A percentile compares a stretch with the other conserved stretches of the same genome.
Conservation (phyloP, 129 eudicot species). For the Centella asiatica region DNA sequence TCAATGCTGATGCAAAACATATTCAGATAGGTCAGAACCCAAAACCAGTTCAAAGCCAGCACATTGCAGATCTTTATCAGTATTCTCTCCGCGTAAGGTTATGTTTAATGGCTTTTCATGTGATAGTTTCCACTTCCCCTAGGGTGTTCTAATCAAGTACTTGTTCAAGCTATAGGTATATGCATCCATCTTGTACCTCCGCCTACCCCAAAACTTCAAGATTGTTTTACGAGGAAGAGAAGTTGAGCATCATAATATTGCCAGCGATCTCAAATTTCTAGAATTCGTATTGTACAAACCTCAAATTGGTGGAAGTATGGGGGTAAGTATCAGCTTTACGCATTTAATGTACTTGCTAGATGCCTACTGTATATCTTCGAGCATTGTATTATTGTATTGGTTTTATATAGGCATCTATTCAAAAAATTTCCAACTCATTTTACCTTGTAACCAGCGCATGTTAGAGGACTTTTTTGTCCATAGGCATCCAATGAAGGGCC, state of each 20-base stretch:
- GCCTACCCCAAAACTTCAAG: conserved; percentile 50
- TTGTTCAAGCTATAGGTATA: conserved; percentile 47
- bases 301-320: conserved; percentile 39
- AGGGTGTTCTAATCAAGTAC: conserved; percentile 1
- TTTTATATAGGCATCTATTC: neutral
- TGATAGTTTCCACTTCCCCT: neutral
- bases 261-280: conserved; percentile 65
- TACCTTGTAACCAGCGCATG: no score
- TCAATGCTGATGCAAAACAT: conserved; percentile 26
- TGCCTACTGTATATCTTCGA: neutral
- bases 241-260: conserved; percentile 58
- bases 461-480: no score
- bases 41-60: conserved; percentile 37
- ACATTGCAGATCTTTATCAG: conserved; percentile 56
- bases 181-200: conserved; percentile 69
- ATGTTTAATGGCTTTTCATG: neutral
- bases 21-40: conserved; percentile 22
- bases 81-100: conserved; percentile 82
- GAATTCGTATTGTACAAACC: conserved; percentile 82
- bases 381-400: neutral
- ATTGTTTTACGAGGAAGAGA: conserved; percentile 59
- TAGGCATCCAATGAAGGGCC: no score
- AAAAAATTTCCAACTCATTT: no score
- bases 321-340: conserved; percentile 36
- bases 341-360: neutral